Evolutionary conservation across 1,284 basidiomycete genomes (phyloP), one percentile per base, ranked within the genome.

Genomic region (Microbotryomycetes sp.): DNA sequence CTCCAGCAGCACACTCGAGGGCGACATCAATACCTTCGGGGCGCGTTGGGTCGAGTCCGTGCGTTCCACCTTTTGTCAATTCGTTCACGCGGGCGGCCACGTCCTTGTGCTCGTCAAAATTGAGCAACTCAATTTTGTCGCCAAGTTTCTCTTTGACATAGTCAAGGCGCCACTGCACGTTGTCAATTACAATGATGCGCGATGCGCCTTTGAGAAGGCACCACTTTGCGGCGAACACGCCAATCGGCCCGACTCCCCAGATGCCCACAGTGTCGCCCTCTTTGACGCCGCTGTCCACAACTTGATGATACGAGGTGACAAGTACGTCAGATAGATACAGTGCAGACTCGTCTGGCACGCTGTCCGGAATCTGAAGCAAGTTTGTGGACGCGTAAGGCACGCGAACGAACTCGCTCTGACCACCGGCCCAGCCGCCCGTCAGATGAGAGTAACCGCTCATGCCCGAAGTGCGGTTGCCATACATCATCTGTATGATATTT

Each of bases 131-230:
- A 59, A 87, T 79, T 3, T 81, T 81, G 21, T 76, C 73, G 18
- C 66, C 56, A 18, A 59, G 60, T 65, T 82, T 80, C 53, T 81
- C 76, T 52, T 74, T 69, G n/a, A 84, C 86, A 63, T 84, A 80
- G 0, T 79, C 78, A 30, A 90, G 80, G 21, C 87, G 81, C 62
- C 81, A 79, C 0, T 81, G 81, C 18, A 86, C 78, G 18, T 75
- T 73, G 75, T 89, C 87, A 72, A 90, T 85, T 4, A 80, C 84
- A 67, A 89, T 87, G 67, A 90, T 79, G 58, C 85, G 81, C 55
- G 78, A 79, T 4, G 87, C 87, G 35, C 85, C 86, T 73, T 86
- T 87, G 31, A 87, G 73, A 61, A 82, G 75, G 1, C 83, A 82
- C 80, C 82, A 89, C 59, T 57, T 65, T 29, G 60, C 66, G 21